Evolutionary conservation across 2,329 filamentous ascomycete species (phyloP), one percentile per base, ranked within the genome.

Genomic region (Xylariaceae sp.): DNA sequence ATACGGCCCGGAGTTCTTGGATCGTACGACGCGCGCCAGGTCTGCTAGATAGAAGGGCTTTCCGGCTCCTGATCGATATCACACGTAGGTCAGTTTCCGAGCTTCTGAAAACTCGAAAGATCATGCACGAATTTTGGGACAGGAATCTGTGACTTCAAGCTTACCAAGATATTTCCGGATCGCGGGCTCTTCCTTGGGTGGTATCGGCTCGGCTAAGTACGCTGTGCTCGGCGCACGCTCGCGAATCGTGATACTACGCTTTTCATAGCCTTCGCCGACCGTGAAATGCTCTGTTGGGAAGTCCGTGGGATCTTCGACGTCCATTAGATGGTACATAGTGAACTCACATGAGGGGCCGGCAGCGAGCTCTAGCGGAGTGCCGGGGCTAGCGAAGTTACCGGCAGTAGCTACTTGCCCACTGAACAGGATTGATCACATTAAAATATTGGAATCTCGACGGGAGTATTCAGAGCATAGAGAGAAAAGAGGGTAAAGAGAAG

Each of bases 1-100:
- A 51, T 61, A 72, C 0, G 69, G 68, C 0, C 69, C 68, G 0
- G 67, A 55, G 38, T 70, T 72, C 53, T 72, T 72, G 16, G 60
- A 63, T 6, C 66, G 62, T 19, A 67, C 52, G 2, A 67, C 56
- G 2, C 51, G 54, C 2, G 64, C 63, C 20, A 66, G 52, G 12
- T 65, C 54, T 2, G 64, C 63, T 19, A 66, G 52, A 11, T 65
- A 62, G 22, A 46, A 40, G 36, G 36, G 43, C 16, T 35, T 23
- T 6, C 45, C 19, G 14, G 47, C 44, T 5, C 27, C 17, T 6
- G 33, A 19, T 12, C 22, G 32, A n/a, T n/a, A n/a, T n/a, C n/a
- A n/a, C n/a, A n/a, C n/a, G n/a, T 29, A 8, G 8, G 8, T 8
- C 14, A 8, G 14, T 8, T 29, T 8, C 8, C 14, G 25, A 8